Evolutionary conservation across 192 early-diverging fungal genomes (phyloP).

Genomic region (Coemansia sp.): DNA sequence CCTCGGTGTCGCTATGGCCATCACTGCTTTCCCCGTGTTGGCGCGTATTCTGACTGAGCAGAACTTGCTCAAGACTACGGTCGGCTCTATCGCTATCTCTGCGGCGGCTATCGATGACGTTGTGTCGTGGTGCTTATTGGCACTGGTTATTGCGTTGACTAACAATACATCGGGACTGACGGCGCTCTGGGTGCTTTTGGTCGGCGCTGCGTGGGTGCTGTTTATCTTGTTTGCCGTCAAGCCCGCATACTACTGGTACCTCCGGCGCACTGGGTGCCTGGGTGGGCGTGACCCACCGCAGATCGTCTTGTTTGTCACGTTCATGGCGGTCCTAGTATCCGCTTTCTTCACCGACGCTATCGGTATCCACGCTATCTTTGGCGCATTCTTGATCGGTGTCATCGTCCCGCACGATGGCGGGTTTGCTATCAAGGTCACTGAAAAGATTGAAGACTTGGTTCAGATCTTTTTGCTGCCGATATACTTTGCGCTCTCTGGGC

Average conservation of each 20-base stretch:
- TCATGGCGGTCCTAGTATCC: conserved; percentile 70
- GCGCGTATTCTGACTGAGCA: conserved; percentile 91
- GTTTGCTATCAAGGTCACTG: conserved; percentile 83
- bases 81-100: conserved; percentile 83
- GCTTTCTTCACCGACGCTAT: conserved; percentile 83
- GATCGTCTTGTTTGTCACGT: conserved; percentile 68
- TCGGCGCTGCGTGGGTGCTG: conserved; percentile 67
- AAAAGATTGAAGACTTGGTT: conserved; percentile 92
- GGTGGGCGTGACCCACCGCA: conserved; percentile 43
- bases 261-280: conserved; percentile 39
- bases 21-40: conserved; percentile 94
- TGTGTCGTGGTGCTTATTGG: conserved; percentile 81
- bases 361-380: conserved; percentile 95
- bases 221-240: conserved; percentile 70
- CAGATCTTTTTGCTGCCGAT: conserved; percentile 86
- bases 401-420: conserved; percentile 87
- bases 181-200: conserved; percentile 83
- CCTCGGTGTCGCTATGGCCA: conserved; percentile 87
- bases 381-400: conserved; percentile 84
- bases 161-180: conserved; percentile 70
- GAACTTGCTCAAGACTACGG: conserved; percentile 76
- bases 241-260: conserved; percentile 58
- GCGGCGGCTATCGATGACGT: conserved; percentile 88
- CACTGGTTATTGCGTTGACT: conserved; percentile 83
- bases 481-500: conserved; percentile 91